These are phyloP conservation scores for Cladosporium sp. DNA, from an alignment of 2,329 filamentous ascomycete genomes.

Conservation along the genomic window DNA sequence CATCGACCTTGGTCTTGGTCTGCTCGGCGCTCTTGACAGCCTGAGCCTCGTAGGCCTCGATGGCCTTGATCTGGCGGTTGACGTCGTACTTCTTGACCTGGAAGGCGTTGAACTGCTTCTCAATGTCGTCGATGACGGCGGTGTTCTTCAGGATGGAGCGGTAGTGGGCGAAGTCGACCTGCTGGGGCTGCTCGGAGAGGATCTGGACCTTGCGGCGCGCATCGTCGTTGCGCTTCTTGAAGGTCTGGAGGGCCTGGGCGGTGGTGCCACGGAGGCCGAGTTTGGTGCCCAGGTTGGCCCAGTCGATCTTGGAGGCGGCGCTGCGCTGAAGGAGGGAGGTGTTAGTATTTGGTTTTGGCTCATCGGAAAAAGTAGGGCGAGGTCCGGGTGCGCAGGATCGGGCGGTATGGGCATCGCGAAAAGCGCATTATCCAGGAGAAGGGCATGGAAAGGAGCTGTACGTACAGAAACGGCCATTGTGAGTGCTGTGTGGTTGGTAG, in stretches of 20 bases:
- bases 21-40: slow-evolving; percentile 94
- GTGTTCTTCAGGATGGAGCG: slow-evolving; percentile 91
- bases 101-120: slow-evolving; percentile 89
- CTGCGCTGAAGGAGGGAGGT: slow-evolving; percentile 65
- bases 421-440: neutral
- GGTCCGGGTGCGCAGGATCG: neutral
- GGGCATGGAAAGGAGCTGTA: neutral
- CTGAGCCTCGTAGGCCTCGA: slow-evolving; percentile 96
- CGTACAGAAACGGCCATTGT: slow-evolving; percentile 13
- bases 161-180: slow-evolving; percentile 92
- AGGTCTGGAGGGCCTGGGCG: slow-evolving; percentile 81
- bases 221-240: slow-evolving; percentile 99
- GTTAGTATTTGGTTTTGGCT: slow-evolving; percentile 8
- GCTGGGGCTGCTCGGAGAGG: slow-evolving; percentile 78
- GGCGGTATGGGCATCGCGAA: neutral
- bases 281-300: slow-evolving; percentile 88
- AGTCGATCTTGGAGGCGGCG: slow-evolving; percentile 99
- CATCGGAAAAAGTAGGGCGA: slow-evolving; percentile 10
- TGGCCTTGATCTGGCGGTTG: slow-evolving; percentile 89
- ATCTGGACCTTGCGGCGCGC: slow-evolving; percentile 87
- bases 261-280: slow-evolving; percentile 96
- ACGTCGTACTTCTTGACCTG: slow-evolving; percentile 93
- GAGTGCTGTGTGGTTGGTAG: slow-evolving; percentile 11
- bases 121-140: slow-evolving; percentile 91
- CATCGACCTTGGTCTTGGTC: slow-evolving; percentile 93